Conservation (phyloP, 169 alveolate genomes). For the Babesia divergens region DNA sequence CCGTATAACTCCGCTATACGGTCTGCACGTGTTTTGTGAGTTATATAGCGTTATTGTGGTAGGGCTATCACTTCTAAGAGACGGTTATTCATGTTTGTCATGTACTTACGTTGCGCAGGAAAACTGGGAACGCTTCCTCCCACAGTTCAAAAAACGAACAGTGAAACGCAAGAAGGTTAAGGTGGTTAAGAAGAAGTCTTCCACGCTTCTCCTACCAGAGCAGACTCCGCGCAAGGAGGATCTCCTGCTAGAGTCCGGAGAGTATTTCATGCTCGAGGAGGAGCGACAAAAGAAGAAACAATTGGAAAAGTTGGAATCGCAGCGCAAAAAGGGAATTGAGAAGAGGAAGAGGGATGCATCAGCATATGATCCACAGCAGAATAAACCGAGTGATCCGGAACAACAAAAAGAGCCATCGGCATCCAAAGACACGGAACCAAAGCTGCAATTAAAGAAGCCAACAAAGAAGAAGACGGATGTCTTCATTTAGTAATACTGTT, state of each 20-base stretch:
- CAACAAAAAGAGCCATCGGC: neutral
- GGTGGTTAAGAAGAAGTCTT: constrained; percentile 82
- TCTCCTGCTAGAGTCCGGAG: constrained; percentile 95
- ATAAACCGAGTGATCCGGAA: neutral
- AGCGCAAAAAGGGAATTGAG: constrained; percentile 35
- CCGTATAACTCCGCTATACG: too few relatives aligned
- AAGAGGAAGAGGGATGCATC: constrained; percentile 14
- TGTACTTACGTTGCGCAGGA: constrained; percentile 70
- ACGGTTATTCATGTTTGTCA: too few relatives aligned
- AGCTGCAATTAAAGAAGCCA: neutral
- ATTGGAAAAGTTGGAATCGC: constrained; percentile 31
- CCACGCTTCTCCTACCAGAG: constrained; percentile 80
- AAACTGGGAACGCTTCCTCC: constrained; percentile 97
- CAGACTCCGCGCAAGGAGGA: constrained; percentile 96
- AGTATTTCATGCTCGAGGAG: constrained; percentile 88
- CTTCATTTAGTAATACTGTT: neutral
- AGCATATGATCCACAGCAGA: constrained; percentile 44
- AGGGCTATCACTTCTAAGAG: too few relatives aligned
- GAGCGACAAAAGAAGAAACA: constrained; percentile 63
- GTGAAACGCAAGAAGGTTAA: constrained; percentile 83
- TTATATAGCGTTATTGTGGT: too few relatives aligned
- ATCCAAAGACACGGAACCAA: neutral
- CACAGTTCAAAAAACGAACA: constrained; percentile 95
- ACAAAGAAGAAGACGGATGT: constrained; percentile 5
- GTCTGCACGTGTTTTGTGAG: too few relatives aligned